A percentile compares a stretch with the other conserved stretches of the same genome.
Evolutionary conservation across 441 rosid species (phyloP).

Genomic region (Aleurites moluccanus): DNA sequence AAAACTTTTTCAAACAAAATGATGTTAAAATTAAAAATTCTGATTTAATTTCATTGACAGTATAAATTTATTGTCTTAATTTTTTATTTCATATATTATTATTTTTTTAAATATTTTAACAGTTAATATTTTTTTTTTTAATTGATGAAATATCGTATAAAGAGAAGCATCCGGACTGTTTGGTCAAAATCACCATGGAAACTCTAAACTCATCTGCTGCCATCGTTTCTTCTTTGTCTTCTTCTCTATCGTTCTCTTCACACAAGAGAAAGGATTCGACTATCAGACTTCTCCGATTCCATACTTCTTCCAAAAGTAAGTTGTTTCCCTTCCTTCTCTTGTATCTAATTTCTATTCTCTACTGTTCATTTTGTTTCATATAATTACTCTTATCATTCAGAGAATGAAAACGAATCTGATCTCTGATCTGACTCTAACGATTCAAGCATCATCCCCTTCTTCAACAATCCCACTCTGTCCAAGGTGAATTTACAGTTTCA

Average conservation of each 20-base stretch:
- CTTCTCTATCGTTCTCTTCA: conserved; percentile 62
- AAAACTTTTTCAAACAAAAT: too few relatives aligned
- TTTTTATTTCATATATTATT: too few relatives aligned
- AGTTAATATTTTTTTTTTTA: too few relatives aligned
- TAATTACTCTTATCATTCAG: conserved; percentile 30
- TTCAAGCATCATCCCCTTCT: conserved; percentile 61
- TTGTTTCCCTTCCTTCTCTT: background rate
- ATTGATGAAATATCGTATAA: too few relatives aligned
- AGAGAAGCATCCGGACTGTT: too few relatives aligned
- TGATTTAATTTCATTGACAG: too few relatives aligned
- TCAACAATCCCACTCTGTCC: conserved; percentile 53
- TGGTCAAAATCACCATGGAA: conserved; percentile 55
- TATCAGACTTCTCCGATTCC: conserved; percentile 49
- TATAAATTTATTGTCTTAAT: too few relatives aligned
- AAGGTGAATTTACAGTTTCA: conserved; percentile 33
- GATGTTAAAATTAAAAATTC: too few relatives aligned
- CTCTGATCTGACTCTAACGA: conserved; percentile 54
- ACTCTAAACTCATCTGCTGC: conserved; percentile 59
- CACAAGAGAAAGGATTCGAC: conserved; percentile 43
- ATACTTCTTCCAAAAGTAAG: conserved; percentile 58
- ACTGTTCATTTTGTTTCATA: background rate
- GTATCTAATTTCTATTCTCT: background rate
- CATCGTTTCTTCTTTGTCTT: conserved; percentile 52
- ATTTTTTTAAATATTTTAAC: too few relatives aligned
- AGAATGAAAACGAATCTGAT: conserved; percentile 48